phyloP scores from a whole-genome alignment of 2,329 filamentous ascomycete species.

The Fusarium globosum region DNA sequence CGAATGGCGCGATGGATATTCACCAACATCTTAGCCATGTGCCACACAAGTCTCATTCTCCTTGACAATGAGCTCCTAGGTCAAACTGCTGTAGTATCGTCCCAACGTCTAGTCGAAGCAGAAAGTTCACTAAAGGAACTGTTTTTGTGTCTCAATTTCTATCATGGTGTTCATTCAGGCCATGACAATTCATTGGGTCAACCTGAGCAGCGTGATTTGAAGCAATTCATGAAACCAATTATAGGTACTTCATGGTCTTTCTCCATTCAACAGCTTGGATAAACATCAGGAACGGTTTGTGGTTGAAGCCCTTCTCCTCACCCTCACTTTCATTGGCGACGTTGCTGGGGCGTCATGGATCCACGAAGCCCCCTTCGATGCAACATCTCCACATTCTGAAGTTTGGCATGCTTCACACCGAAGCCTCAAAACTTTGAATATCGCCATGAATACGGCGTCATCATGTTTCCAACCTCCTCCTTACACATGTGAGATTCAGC shows the following conservation, averaged over 20 bases:
- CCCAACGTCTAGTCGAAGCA: background rate
- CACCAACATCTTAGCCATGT: background rate
- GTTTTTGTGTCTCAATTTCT: background rate
- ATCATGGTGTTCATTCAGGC: background rate
- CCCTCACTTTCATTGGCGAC: background rate
- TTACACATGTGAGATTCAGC: background rate
- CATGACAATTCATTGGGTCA: background rate
- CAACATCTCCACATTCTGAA: slow-evolving; percentile 3
- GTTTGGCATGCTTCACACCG: slow-evolving; percentile 3
- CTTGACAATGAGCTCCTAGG: rapidly evolving
- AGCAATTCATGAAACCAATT: rapidly evolving
- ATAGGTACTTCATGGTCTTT: background rate
- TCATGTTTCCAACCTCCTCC: slow-evolving; percentile 7
- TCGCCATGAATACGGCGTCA: background rate
- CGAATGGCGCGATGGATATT: background rate
- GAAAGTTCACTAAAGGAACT: rapidly evolving
- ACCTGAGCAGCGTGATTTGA: background rate
- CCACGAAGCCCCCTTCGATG: background rate
- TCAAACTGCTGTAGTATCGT: background rate
- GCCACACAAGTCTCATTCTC: background rate
- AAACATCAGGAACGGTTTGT: background rate
- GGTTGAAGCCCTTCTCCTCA: background rate
- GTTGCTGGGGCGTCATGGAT: slow-evolving; percentile 10
- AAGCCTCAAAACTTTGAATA: slow-evolving; percentile 7
- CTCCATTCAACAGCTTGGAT: background rate